Evolutionary conservation across 345 rosid species (phyloP).

Genomic region (Gossypium thurberi): DNA sequence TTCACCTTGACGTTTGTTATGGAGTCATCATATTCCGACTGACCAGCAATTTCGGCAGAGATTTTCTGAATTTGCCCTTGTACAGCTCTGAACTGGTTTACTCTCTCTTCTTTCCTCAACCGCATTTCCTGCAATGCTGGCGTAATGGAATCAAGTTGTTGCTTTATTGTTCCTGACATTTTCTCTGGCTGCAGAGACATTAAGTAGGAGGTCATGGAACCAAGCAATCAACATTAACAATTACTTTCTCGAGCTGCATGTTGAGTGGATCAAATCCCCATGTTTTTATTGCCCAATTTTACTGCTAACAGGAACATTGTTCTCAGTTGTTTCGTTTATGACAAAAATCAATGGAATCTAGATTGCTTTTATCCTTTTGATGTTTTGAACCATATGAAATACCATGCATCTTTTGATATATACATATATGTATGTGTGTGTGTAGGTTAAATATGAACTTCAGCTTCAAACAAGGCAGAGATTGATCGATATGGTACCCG

Average conservation of each 20-base stretch:
- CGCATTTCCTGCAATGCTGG: constrained; percentile 90
- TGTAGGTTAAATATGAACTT: neutral
- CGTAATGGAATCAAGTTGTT: constrained; percentile 83
- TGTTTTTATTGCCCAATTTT: neutral
- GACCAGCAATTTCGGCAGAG: constrained; percentile 83
- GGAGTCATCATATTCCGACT: constrained; percentile 58
- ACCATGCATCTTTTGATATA: neutral
- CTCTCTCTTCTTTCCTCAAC: constrained; percentile 75
- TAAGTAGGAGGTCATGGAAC: neutral
- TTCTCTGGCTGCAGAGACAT: constrained; percentile 70
- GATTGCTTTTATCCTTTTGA: neutral
- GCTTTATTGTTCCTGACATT: constrained; percentile 73
- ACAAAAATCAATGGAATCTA: neutral
- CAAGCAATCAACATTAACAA: neutral
- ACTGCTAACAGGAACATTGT: neutral
- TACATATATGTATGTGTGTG: neutral
- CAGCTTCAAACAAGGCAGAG: constrained; percentile 12
- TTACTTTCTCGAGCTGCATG: neutral
- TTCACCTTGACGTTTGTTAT: constrained; percentile 52
- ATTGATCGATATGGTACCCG: constrained; percentile 50
- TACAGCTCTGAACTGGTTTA: constrained; percentile 64
- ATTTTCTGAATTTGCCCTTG: constrained; percentile 82
- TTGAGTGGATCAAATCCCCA: neutral
- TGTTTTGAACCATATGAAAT: neutral
- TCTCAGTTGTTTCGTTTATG: neutral